Base-by-base conservation (phyloP, 1,284 basidiomycete species). In the Sporisorium graminicola region DNA sequence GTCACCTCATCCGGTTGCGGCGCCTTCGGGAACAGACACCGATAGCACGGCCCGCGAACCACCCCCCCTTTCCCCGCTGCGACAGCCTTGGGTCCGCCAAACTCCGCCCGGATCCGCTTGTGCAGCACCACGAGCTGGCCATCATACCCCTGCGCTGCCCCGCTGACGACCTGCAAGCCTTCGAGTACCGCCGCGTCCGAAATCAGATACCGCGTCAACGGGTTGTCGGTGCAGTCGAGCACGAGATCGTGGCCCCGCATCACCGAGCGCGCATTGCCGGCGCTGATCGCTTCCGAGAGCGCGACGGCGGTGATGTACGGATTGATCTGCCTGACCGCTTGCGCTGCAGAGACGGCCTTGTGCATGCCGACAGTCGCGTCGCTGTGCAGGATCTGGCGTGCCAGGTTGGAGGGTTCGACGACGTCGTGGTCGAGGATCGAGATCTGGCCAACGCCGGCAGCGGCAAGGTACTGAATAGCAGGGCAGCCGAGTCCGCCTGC, bases 401-500 rank as follows among this genome's bases (percentile, higher is more conserved):
- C 94, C 1, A 99, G 89, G 86, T 99, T 99, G 26, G 94, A 97
- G 1, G 93, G 82, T 74, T 97, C 94, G 52, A 99, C 94, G 0
- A 87, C 87, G 84, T 99, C 97, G 81, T 94, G 92, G 85, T 99
- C 97, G 53, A 98, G 88, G 49, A 99, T 92, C 0, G 91, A 92
- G 58, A 99, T 90, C 53, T 89, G 88, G 26, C 94, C 97, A 58
- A 99, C 89, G 33, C 97, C 97, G 14, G 94, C 92, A 8, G 94
- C 92, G 8, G 91, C 94, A 10, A 99, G 90, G 85, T 99, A 98
- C 82, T 97, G 94, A 43, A 99, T 88, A 13, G 93, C 93, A 43
- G 97, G 96, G 86, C 97, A 99, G 14, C 97, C 97, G 8, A 99
- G 89, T 4, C 96, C 97, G 0, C 97, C 97, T 2, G 95, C 96